Evolutionary conservation across 2,329 filamentous ascomycete genomes (phyloP).

Genomic region (Colletotrichum sp.): DNA sequence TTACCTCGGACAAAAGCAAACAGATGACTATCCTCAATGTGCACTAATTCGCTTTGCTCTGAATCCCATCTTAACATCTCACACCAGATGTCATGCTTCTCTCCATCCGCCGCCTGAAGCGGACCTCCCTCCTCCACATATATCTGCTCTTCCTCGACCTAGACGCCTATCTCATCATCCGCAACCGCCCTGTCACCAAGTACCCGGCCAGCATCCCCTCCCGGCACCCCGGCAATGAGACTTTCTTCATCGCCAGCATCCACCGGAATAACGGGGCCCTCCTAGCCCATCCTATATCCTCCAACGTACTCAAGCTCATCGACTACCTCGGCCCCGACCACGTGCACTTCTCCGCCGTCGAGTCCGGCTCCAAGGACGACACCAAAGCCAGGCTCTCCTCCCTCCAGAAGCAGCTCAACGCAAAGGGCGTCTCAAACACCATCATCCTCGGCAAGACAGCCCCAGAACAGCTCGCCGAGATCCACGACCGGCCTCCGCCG

Average conservation of each 20-base stretch:
- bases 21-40: not conserved
- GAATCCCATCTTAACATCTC: not conserved
- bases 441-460: slow-evolving; percentile 61
- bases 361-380: slow-evolving; percentile 71
- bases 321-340: slow-evolving; percentile 32
- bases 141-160: slow-evolving; percentile 3
- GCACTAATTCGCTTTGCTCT: not conserved
- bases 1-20: not conserved
- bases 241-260: slow-evolving; percentile 69
- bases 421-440: slow-evolving; percentile 54
- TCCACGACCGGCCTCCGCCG: slow-evolving; percentile 37
- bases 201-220: not conserved
- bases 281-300: slow-evolving; percentile 64
- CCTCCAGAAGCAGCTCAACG: slow-evolving; percentile 40
- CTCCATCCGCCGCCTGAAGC: not conserved
- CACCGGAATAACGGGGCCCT: slow-evolving; percentile 69
- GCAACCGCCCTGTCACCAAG: not conserved
- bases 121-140: not conserved
- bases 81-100: slow-evolving; percentile 2
- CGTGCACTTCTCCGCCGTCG: slow-evolving; percentile 69
- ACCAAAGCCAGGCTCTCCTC: slow-evolving; percentile 52
- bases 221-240: slow-evolving; percentile 27
- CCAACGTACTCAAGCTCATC: slow-evolving; percentile 60
- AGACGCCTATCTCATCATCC: not conserved
- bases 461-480: slow-evolving; percentile 61